Evolutionary conservation across 257 asterid genomes (phyloP).

Genomic region (Solanum chaucha): DNA sequence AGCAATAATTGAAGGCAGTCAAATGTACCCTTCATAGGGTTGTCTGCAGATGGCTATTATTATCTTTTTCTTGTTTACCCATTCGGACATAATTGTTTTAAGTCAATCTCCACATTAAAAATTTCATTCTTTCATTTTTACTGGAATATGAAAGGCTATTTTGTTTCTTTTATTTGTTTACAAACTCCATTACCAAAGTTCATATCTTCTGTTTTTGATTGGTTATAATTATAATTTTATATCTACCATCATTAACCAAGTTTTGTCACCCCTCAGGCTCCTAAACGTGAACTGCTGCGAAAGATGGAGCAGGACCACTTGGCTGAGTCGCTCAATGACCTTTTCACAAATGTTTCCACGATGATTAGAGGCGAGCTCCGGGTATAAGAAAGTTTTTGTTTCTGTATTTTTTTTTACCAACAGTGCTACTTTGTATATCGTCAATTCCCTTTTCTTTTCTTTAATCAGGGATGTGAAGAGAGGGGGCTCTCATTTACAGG

Average conservation of each 20-base stretch:
- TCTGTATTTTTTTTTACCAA: neutral
- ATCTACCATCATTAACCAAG: neutral
- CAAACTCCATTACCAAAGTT: neutral
- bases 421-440: neutral
- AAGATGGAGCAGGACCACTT: conserved; percentile 37
- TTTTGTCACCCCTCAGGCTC: neutral
- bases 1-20: neutral
- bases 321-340: conserved; percentile 55
- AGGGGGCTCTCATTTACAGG: neutral
- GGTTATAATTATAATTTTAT: neutral
- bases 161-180: neutral
- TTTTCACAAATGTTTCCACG: conserved; percentile 59
- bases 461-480: neutral
- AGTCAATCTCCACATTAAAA: too few relatives aligned
- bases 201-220: neutral
- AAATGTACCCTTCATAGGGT: too few relatives aligned
- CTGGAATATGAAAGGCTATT: too few relatives aligned
- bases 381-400: conserved; percentile 22
- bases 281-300: neutral
- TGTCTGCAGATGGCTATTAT: too few relatives aligned
- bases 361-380: conserved; percentile 88
- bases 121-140: too few relatives aligned
- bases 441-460: neutral
- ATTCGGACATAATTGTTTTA: too few relatives aligned
- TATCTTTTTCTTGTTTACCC: too few relatives aligned